Percentiles rank a stretch among this genome's conserved stretches.
phyloP scores from a whole-genome alignment of 108 stramenopile species.

The Craspedostauros australis region DNA sequence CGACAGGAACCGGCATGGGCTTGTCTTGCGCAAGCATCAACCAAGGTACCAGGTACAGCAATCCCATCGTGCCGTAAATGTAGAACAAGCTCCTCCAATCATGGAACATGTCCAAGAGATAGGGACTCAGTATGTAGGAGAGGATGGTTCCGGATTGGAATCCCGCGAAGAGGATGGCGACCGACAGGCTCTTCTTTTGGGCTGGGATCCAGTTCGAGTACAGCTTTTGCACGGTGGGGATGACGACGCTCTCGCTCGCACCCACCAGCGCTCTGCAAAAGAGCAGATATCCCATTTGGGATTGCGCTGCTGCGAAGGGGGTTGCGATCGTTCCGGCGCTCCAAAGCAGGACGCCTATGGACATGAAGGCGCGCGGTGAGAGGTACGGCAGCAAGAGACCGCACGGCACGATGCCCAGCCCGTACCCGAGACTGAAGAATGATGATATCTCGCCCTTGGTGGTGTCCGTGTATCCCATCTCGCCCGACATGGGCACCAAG shows the following conservation, averaged over 20 bases:
- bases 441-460: conserved; percentile 80
- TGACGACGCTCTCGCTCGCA: conserved; percentile 69
- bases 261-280: conserved; percentile 68
- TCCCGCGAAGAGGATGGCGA: conserved; percentile 66
- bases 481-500: conserved; percentile 74
- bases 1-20: too few species aligned
- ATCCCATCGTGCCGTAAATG: conserved; percentile 64
- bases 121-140: conserved; percentile 73
- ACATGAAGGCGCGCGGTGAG: conserved; percentile 51
- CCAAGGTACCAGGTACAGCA: conserved; percentile 73
- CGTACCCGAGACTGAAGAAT: conserved; percentile 80
- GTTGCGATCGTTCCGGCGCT: conserved; percentile 65
- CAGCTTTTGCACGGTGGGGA: conserved; percentile 76
- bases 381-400: conserved; percentile 39
- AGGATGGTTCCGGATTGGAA: conserved; percentile 76
- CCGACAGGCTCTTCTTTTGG: conserved; percentile 61
- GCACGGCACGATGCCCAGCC: conserved; percentile 66
- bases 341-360: conserved; percentile 57
- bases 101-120: conserved; percentile 46
- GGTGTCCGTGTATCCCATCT: conserved; percentile 67
- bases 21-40: conserved; percentile 54
- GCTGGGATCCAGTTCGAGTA: conserved; percentile 65
- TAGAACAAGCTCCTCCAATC: conserved; percentile 75
- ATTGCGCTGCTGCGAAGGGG: conserved; percentile 35
- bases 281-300: conserved; percentile 40